Evolutionary conservation across 371 early-diverging fungal species (phyloP), one percentile per base, ranked within the genome.

Genomic region (Mortierella sp.): DNA sequence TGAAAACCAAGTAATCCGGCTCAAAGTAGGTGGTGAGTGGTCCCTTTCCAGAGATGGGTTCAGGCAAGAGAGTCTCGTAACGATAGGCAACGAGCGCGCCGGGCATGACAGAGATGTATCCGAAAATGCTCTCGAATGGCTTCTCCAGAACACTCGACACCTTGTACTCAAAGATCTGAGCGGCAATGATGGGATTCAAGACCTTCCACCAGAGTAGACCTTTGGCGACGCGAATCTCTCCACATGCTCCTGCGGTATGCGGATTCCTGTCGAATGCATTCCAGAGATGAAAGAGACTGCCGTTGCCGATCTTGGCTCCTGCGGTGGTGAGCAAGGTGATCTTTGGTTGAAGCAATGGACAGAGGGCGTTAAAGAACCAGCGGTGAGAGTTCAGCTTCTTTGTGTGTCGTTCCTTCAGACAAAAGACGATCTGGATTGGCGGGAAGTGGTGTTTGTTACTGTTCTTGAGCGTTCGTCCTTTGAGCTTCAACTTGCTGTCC

Each of bases 361-460:
- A 93, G 74, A 98, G 93, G 1, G 97, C 97, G 81, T 97, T 96
- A 88, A 98, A 98, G 90, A 97, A 97, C 98, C 98, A 98, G 31
- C 97, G 95, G 79, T 98, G 98, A n/a, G 97, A 97, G 89, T 98
- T 98, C 90, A 98, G 96, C 89, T 97, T 95, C 59, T 95, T 94
- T 57, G 92, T 92, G 74, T 95, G 96, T 79, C 95, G 95, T 87
- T 97, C 96, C 89, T 98, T 98, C 43, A 98, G 90, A 78, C 96
- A 96, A 86, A 98, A 97, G 44, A 98, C 81, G 34, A 98, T 92
- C 88, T 98, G 98, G 50, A 95, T 91, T 5, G 98, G 98, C 19
- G 96, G 95, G 81, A 93, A 92, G 16, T 92, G 94, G 75, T 95
- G 90, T 59, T 93, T 89, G 69, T 92, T 92, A 40, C 28, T 69